phyloP scores from a whole-genome alignment of 176 grass and related monocot species.

The Triticum dicoccoides region DNA sequence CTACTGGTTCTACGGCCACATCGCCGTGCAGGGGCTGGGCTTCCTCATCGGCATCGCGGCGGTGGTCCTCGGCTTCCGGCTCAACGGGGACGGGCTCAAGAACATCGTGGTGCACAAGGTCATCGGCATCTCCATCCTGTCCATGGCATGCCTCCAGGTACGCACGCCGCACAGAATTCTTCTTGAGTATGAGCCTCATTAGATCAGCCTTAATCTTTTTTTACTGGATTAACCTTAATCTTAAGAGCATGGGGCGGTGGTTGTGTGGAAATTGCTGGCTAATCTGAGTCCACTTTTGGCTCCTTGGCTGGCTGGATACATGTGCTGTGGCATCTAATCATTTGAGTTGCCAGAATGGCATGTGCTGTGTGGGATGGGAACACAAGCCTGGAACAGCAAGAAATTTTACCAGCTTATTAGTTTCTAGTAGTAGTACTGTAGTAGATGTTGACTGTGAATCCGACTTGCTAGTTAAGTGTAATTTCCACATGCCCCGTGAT shows the following conservation, averaged over 20 bases:
- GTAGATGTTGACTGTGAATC: conserved; percentile 12
- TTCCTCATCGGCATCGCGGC: conserved; percentile 50
- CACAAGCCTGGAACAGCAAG: conserved; percentile 15
- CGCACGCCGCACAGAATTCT: not conserved
- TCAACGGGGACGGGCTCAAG: conserved; percentile 38
- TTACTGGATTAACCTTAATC: not conserved
- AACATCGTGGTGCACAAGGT: conserved; percentile 63
- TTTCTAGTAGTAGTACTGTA: not conserved
- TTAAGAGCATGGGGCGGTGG: not conserved
- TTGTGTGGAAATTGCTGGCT: not conserved
- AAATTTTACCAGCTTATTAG: too few species aligned
- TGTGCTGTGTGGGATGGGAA: not conserved
- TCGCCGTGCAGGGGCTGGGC: conserved; percentile 49
- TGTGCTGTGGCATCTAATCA: not conserved
- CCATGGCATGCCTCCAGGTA: conserved; percentile 68
- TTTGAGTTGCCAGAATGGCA: not conserved
- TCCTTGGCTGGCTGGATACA: not conserved
- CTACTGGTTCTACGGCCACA: conserved; percentile 75
- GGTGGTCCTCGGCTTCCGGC: conserved; percentile 62
- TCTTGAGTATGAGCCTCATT: not conserved
- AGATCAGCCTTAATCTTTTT: not conserved
- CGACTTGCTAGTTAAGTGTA: not conserved
- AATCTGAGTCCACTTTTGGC: not conserved
- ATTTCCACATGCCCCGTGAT: conserved; percentile 1
- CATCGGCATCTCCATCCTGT: conserved; percentile 63